These are phyloP conservation scores for Ganoderma lucidum DNA, from an alignment of 1,284 basidiomycete genomes.

Conservation along the genomic window DNA sequence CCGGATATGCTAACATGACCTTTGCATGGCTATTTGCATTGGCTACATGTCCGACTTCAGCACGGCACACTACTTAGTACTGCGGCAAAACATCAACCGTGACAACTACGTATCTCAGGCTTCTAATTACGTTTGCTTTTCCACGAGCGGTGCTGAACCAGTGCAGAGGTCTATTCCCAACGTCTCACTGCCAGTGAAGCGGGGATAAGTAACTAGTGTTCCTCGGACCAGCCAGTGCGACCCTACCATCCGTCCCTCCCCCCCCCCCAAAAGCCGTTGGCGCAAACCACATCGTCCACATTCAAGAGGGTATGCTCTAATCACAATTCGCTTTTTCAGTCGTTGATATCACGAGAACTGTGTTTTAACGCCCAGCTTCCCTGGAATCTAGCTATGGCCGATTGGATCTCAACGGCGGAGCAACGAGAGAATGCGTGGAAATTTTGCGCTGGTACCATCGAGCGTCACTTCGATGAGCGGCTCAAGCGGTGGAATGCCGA, in stretches of 20 bases:
- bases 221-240: neutral
- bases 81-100: too few species aligned
- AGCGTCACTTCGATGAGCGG: conserved; percentile 24
- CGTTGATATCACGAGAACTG: neutral
- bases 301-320: neutral
- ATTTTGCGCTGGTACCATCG: conserved; percentile 22
- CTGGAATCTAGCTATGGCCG: neutral
- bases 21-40: neutral
- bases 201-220: too few species aligned
- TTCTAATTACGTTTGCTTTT: neutral
- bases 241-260: neutral
- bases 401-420: conserved; percentile 15
- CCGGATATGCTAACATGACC: neutral
- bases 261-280: neutral
- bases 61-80: neutral
- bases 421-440: conserved; percentile 26
- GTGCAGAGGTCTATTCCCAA: neutral
- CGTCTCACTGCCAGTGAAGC: too few species aligned
- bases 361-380: neutral
- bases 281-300: neutral
- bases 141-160: neutral
- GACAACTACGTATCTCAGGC: neutral
- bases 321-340: neutral
- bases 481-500: conserved; percentile 28
- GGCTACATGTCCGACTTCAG: too few species aligned